These are phyloP conservation scores for Speleostelium caveatum DNA, from an alignment of 78 protist species.

Conservation along the genomic window DNA sequence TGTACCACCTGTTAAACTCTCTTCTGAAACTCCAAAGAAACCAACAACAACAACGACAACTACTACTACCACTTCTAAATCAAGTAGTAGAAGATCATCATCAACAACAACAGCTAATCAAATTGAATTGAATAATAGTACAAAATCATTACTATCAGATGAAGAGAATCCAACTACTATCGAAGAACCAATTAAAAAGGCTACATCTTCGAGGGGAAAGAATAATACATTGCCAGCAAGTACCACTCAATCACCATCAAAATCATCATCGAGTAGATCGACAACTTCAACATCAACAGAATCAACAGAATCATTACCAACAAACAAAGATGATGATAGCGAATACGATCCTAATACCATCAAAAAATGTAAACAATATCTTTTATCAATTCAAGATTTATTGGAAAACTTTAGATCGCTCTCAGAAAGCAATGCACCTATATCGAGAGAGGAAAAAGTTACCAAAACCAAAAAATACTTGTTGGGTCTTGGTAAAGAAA, in stretches of 20 bases:
- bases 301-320: not conserved
- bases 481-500: slow-evolving; percentile 46
- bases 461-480: slow-evolving; percentile 50
- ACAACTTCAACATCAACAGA: not conserved
- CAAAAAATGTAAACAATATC: slow-evolving; percentile 40
- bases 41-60: not conserved
- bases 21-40: not conserved
- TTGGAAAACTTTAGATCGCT: slow-evolving; percentile 44
- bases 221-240: not conserved
- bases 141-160: slow-evolving; percentile 16
- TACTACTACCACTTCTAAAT: slow-evolving; percentile 5
- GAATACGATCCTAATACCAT: not conserved
- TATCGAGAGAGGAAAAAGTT: slow-evolving; percentile 51
- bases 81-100: too few species aligned
- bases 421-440: slow-evolving; percentile 7
- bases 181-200: not conserved
- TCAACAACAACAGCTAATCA: not conserved
- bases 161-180: not conserved
- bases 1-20: slow-evolving; percentile 44
- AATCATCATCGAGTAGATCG: not conserved
- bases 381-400: slow-evolving; percentile 15
- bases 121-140: not conserved
- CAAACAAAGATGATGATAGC: not conserved
- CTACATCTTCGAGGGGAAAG: not conserved
- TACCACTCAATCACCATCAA: not conserved